Evolutionary conservation across 371 early-diverging fungal genomes (phyloP), one percentile per base, ranked within the genome.

Genomic region (Saksenaea vasiformis): DNA sequence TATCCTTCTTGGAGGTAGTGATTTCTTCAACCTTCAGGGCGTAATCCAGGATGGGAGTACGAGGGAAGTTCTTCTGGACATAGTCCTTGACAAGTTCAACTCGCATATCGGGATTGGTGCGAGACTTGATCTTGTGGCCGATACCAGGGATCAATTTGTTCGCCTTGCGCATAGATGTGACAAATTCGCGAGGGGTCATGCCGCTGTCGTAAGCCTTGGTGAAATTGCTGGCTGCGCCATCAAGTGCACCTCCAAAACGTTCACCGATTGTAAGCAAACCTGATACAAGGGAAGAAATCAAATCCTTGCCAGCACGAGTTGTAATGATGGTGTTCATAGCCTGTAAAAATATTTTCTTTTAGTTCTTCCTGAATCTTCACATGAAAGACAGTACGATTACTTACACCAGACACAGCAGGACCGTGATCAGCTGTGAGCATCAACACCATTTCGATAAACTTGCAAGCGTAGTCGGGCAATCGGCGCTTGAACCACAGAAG

Each of bases 361-460:
- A n/a, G 15, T 61, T 41, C 0, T 4, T 24, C 1, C 9, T 41
- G 10, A 14, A 15, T n/a, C 17, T 58, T 35, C 26, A 19, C 26
- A 17, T 24, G 5, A 4, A 14, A 17, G n/a, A n/a, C n/a, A n/a
- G n/a, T n/a, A n/a, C 15, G 35, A 56, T 26, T 58, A 74, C 75
- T 78, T 74, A 78, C 81, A 72, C 83, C 80, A 68, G 80, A 82
- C 54, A 82, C 82, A 60, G 82, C 82, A 38, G 98, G 98, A 17
- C 98, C 98, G 77, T 98, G 98, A 84, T 98, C 98, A 17, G 98
- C 98, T 14, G 98, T 98, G 73, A 98, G 82, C 98, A 98, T 98
- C 56, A 98, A 87, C 24, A 97, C 96, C 98, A 98, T 98, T 78
- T 98, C 98, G 65, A 98, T 95, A 73, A 98, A 98, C 85, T 92